A percentile compares a stretch with the other conserved stretches of the same genome.
phyloP scores from a whole-genome alignment of 2,329 filamentous ascomycete genomes.

The Neonectria hederae region DNA sequence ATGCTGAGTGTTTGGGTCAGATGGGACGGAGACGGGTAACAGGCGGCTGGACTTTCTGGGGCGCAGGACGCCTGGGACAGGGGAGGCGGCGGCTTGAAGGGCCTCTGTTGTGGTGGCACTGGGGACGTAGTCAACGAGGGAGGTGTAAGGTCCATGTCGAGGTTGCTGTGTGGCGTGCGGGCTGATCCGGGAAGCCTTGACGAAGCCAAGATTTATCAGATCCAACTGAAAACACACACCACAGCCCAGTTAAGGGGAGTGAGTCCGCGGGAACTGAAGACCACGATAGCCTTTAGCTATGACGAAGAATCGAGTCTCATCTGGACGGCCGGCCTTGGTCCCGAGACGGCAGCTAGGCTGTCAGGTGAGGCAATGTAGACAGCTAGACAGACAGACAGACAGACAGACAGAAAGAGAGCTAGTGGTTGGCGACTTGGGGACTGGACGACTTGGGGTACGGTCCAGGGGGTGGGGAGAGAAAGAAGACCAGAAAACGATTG shows the following conservation, averaged over 20 bases:
- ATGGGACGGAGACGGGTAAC: conserved; percentile 58
- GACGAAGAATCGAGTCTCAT: conserved; percentile 37
- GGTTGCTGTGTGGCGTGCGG: conserved; percentile 39
- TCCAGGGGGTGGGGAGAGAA: conserved; percentile 36
- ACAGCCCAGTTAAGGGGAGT: conserved; percentile 16
- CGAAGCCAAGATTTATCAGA: conserved; percentile 38
- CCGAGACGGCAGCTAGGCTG: conserved; percentile 7
- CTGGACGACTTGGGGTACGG: neutral
- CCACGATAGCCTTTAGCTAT: conserved; percentile 29
- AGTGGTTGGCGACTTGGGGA: conserved; percentile 7
- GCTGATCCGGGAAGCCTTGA: conserved; percentile 39
- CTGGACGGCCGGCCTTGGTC: conserved; percentile 11
- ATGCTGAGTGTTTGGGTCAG: conserved; percentile 56
- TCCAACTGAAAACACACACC: conserved; percentile 27
- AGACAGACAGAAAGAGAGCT: conserved; percentile 24
- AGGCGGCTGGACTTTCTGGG: conserved; percentile 51
- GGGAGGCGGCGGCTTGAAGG: conserved; percentile 38
- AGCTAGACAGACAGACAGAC: conserved; percentile 24
- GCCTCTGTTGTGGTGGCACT: conserved; percentile 46
- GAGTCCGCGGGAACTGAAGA: conserved; percentile 18
- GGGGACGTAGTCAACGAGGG: conserved; percentile 56
- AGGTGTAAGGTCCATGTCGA: conserved; percentile 61
- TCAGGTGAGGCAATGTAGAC: conserved; percentile 13
- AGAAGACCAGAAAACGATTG: conserved; percentile 19
- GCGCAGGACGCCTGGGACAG: conserved; percentile 45